phyloP scores from a whole-genome alignment of 352 stramenopile species.

The Globisporangium emineosum region DNA sequence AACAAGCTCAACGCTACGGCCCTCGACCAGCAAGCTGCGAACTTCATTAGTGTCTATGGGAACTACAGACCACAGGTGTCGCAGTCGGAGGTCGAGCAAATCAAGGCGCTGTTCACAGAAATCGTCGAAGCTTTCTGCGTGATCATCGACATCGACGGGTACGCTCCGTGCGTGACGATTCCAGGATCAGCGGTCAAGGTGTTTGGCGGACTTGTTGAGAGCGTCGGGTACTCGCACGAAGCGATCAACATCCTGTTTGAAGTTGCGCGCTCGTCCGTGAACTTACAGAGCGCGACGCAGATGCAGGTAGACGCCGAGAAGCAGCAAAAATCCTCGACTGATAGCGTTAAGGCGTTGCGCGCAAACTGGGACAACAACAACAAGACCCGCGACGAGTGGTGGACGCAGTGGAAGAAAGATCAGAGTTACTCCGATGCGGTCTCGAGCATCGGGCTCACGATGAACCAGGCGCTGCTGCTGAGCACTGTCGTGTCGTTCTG shows the following conservation, averaged over 20 bases:
- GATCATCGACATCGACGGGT: slow-evolving; percentile 7
- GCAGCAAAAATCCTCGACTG: neutral
- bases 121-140: slow-evolving; percentile 6
- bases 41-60: neutral
- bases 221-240: slow-evolving; percentile 3
- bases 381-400: slow-evolving; percentile 4
- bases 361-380: slow-evolving; percentile 5
- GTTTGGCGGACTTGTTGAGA: neutral
- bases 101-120: slow-evolving; percentile 2
- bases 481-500: slow-evolving; percentile 1
- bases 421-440: neutral
- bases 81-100: slow-evolving; percentile 1
- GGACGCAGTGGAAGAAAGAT: slow-evolving; percentile 4
- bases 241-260: neutral
- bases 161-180: slow-evolving; percentile 5
- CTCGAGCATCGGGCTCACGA: slow-evolving; percentile 3
- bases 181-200: neutral
- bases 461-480: slow-evolving; percentile 7
- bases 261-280: neutral
- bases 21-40: slow-evolving; percentile 2
- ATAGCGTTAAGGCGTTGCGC: neutral
- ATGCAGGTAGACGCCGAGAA: neutral
- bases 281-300: neutral
- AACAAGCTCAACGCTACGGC: neutral
- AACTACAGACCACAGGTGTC: neutral